Evolutionary conservation across 441 rosid species (phyloP).

Genomic region (Daphne laureola): DNA sequence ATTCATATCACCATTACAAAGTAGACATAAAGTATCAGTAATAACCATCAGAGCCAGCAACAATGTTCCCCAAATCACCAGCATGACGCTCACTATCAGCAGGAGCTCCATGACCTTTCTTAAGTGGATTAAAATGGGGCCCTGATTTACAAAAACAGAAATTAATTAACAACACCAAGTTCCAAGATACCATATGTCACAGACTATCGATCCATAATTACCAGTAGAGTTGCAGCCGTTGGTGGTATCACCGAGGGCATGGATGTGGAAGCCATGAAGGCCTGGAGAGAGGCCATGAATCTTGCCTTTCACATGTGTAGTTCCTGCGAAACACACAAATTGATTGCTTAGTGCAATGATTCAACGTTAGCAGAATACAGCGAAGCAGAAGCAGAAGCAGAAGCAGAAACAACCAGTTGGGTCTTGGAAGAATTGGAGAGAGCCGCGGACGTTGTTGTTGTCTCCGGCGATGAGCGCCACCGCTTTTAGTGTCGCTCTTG

Average conservation of each 20-base stretch:
- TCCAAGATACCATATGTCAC: background rate
- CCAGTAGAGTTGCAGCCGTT: conserved; percentile 44
- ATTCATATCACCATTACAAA: background rate
- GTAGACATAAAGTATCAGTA: background rate
- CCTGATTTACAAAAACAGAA: conserved; percentile 17
- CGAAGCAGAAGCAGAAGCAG: conserved; percentile 10
- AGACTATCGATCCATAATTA: conserved; percentile 1
- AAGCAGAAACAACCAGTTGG: conserved; percentile 37
- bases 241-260: conserved; percentile 34
- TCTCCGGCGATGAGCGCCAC: conserved; percentile 79
- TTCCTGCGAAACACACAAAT: conserved; percentile 16
- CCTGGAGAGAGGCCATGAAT: conserved; percentile 31
- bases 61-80: conserved; percentile 44
- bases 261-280: conserved; percentile 34
- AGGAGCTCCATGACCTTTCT: conserved; percentile 36
- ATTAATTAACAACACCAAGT: background rate
- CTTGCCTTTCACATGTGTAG: conserved; percentile 30
- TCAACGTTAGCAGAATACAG: background rate
- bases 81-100: conserved; percentile 35
- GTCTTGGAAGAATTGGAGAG: conserved; percentile 50
- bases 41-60: conserved; percentile 35
- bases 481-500: conserved; percentile 47
- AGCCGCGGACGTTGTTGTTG: conserved; percentile 43
- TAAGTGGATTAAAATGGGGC: conserved; percentile 42
- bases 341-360: background rate